Evolutionary conservation across 2,329 filamentous ascomycete genomes (phyloP).

Genomic region (Monosporascus sp.): DNA sequence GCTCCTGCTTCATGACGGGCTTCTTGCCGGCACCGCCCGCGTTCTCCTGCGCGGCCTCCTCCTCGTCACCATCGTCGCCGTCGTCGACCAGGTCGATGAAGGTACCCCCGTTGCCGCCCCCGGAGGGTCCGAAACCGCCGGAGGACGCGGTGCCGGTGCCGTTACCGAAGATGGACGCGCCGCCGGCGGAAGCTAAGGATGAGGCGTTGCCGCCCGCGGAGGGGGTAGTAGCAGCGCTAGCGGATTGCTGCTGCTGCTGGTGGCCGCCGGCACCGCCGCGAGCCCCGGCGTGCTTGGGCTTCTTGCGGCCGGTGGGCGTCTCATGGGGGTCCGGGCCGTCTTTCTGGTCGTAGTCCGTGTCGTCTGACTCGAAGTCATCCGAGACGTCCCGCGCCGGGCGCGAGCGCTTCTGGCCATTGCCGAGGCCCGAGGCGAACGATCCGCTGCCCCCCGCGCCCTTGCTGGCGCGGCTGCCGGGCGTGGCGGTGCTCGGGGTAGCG

Average conservation of each 20-base stretch:
- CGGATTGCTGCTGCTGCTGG: conserved; percentile 3
- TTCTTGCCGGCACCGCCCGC: conserved; percentile 31
- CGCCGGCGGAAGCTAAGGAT: not conserved
- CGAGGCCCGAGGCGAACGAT: too few relatives aligned
- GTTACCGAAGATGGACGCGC: conserved; percentile 10
- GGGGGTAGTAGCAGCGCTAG: conserved; percentile 17
- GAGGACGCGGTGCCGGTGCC: conserved; percentile 1
- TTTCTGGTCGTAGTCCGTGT: conserved; percentile 22
- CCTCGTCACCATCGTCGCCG: conserved; percentile 20
- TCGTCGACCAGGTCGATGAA: conserved; percentile 18
- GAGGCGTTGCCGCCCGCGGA: not conserved
- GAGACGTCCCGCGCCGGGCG: not conserved
- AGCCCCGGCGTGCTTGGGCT: not conserved
- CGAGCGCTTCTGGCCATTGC: too few relatives aligned
- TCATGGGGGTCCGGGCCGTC: conserved; percentile 17
- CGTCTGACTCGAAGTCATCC: conserved; percentile 1
- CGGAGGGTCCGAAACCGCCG: too few relatives aligned
- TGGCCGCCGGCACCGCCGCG: too few relatives aligned
- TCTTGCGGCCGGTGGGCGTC: conserved; percentile 3
- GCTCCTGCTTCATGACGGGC: not conserved
- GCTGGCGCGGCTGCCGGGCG: not conserved
- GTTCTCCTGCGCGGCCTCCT: conserved; percentile 9
- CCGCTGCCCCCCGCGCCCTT: too few relatives aligned
- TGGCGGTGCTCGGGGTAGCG: conserved; percentile 7
- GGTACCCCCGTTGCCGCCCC: not conserved